Percentiles rank a stretch among this genome's conserved stretches.
Conservation (phyloP, 2,329 filamentous ascomycete genomes). For the Fusarium udum region DNA sequence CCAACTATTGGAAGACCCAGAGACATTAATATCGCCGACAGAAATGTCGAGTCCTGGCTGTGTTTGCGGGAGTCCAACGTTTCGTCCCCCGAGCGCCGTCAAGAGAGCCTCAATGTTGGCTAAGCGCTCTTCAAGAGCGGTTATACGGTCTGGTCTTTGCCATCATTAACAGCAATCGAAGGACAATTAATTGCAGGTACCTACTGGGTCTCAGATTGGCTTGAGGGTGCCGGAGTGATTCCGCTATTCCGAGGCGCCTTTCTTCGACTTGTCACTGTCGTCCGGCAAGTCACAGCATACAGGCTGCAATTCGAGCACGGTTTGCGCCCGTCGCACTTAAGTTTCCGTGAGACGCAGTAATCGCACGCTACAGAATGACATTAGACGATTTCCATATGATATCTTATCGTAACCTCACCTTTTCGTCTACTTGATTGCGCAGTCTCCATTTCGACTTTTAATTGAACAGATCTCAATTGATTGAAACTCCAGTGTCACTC, state of each 20-base stretch:
- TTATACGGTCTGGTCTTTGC: constrained; percentile 20
- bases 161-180: not conserved
- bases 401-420: not conserved
- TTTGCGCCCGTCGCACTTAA: constrained; percentile 52
- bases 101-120: constrained; percentile 33
- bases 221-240: not conserved
- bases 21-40: not conserved
- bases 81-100: not conserved
- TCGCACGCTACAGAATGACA: constrained; percentile 44
- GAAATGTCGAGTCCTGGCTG: not conserved
- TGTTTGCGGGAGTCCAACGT: not conserved
- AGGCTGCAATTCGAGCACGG: constrained; percentile 53
- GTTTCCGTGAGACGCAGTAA: constrained; percentile 52
- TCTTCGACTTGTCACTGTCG: constrained; percentile 11
- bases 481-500: not conserved
- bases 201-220: not conserved
- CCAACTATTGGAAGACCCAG: not conserved
- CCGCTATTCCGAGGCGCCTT: constrained; percentile 9
- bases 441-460: constrained; percentile 8
- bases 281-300: constrained; percentile 47
- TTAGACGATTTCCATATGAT: not conserved
- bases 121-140: constrained; percentile 31
- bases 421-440: constrained; percentile 32
- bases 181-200: not conserved
- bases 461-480: not conserved